Base-by-base conservation (phyloP, 116 monocot species). In the Papilionanthe hybrid region DNA sequence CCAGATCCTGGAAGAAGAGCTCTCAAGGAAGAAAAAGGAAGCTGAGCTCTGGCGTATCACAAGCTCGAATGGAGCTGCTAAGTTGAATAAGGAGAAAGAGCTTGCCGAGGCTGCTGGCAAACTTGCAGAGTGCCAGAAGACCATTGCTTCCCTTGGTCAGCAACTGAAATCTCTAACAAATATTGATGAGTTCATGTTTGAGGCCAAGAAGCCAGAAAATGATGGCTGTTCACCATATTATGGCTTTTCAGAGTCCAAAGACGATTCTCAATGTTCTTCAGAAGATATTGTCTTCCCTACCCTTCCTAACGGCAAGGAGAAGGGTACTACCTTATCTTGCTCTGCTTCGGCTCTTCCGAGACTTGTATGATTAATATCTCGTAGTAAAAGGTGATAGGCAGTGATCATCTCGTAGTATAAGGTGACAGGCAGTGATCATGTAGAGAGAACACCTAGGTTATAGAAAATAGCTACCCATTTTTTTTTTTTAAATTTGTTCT, bases 61-160 rank as follows among this genome's bases (percentile, higher is more conserved):
- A n/a, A n/a, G n/a, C n/a, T n/a, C n/a, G n/a, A n/a, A n/a, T n/a
- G n/a, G n/a, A n/a, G n/a, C n/a, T n/a, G n/a, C n/a, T n/a, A n/a
- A n/a, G n/a, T n/a, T n/a, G n/a, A n/a, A n/a, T n/a, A n/a, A n/a
- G n/a, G n/a, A n/a, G n/a, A n/a, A n/a, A n/a, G n/a, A n/a, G n/a
- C n/a, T n/a, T n/a, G n/a, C n/a, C n/a, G n/a, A n/a, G n/a, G n/a
- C n/a, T n/a, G n/a, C 94, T 44, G 94, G 82, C 29, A 94, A 88
- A 81, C 84, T 96, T 15, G 89, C 83, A 6, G 96, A 94, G 55
- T 96, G 96, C 79, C 96, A 96, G 82, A 94, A 92, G 79, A 96
- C 96, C 19, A 96, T 96, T 58, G 89, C 92, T 56, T 96, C 94
- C 50, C 92, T 96, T 19, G 83, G 87, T 75, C 84, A 72, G 27